Base-by-base conservation (phyloP, 2,329 filamentous ascomycete genomes). In the Cadophora luteo-olivacea region DNA sequence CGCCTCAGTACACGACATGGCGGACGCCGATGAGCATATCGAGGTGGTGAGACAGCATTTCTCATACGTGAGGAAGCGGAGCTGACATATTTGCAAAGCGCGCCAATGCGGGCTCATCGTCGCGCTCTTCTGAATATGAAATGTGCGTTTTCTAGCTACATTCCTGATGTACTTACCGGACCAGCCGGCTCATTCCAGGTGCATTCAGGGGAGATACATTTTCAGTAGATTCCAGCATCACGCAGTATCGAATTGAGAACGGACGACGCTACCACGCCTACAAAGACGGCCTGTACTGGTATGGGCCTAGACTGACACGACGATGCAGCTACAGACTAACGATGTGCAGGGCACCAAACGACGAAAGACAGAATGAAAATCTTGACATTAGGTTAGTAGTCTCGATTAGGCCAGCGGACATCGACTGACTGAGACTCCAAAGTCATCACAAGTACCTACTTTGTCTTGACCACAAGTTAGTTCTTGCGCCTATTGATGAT, bases 191-290 rank as follows among this genome's bases (percentile, higher is more conserved):
- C 22, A 62, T 16, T 19, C n/a, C 7, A 57, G 22, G 9, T 60
- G 36, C 33, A 19, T 41, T 25, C n/a, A 63, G 57, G 22, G 65
- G 68, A 45, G 74, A 75, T 65, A 74, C 73, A 5, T 69, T 67
- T 49, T 82, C 80, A 19, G 72, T 84, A 58, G 79, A 74, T 41
- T 76, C 75, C 11, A 72, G 68, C 54, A 74, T 77, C 32, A 76
- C 72, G 22, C 66, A 71, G 19, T 77, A 76, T 66, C 74, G 71
- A 7, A 65, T 74, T 19, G 84, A 85, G 68, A 84, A 85, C 67
- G 84, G 84, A 2, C 78, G 84, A 1, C 78, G 83, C 1, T 86
- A 86, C 66, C 84, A 86, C 66, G 78, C 77, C 3, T 81, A 78
- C 70, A 80, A 81, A 61, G 80, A 84, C 41, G 84, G 83, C 0